Base-by-base conservation (phyloP, 495 filamentous ascomycete species). In the Tuber umbilicatum region DNA sequence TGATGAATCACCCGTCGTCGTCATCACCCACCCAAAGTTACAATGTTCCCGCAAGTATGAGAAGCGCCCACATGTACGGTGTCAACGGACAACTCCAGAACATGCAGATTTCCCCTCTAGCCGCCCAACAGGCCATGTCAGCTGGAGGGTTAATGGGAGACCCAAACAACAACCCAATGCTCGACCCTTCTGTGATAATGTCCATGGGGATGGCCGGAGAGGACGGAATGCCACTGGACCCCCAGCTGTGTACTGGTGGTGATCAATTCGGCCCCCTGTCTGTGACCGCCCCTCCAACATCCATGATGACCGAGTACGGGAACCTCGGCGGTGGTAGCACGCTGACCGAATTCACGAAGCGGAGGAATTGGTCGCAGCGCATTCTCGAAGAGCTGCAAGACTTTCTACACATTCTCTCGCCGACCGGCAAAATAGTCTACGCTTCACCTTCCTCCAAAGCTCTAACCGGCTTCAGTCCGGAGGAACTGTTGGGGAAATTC, bases 301-400 rank as follows among this genome's bases (percentile, higher is more conserved):
- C 76, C 60, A 81, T 81, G 79, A 78, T 81, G 73, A 77, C 74
- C 45, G 80, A 81, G 27, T 81, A 81, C 41, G 79, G 76, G 50
- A 81, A 75, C 75, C 73, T 81, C 43, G 84, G 84, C 47, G 85
- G 85, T 69, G 88, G 86, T 64, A 93, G 89, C 83, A 89, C 89
- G 14, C 83, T 94, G 80, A 93, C 91, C 74, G 91, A 94, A 79
- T 92, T 92, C 76, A 94, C 92, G 47, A 94, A 93, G 84, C 86
- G 93, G 73, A 88, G 90, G 71, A 94, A 94, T 79, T 98, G 95
- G 95, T 90, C 92, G 6, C 91, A 94, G 79, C 90, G 92, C 60
- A 91, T 97, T 5, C 85, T 99, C 27, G 91, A 94, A 80, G 95
- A 97, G 84, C 86, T 99, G 78, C 91, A 91, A 78, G 95, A 97